Evolutionary conservation across 352 stramenopile species (phyloP), one percentile per base, ranked within the genome.

Genomic region (Pythium sukuiense): DNA sequence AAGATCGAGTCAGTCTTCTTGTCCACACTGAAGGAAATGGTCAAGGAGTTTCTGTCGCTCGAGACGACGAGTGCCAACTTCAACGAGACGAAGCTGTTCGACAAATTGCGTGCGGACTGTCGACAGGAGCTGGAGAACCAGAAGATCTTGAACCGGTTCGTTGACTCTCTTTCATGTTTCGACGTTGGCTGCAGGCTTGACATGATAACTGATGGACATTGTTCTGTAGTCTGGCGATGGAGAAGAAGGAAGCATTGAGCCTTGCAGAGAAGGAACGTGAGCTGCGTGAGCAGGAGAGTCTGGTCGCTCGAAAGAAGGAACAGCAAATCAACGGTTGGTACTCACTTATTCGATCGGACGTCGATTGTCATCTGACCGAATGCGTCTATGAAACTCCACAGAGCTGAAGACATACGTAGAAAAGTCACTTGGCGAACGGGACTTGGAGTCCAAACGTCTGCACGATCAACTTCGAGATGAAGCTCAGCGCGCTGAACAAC

Each of bases 81-180:
- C 41, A 83, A 74, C 39, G 69, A 74, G 12, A 82, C 79, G 45
- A 70, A 69, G 1, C 61, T 89, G 32, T 79, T 77, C 26, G 81
- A 90, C 20, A 81, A 77, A 37, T 65, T 95, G 24, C 83, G 76
- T 16, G 77, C 53, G 11, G 83, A 93, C 59, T 90, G 82, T 62
- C 80, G 72, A 59, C 53, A 68, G 35, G 71, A 75, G 3, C 69
- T 95, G 13, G 77, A 91, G 39, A 91, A 87, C 37, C 83, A 93
- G 56, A 95, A 92, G 54, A 67, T 80, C 53, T 71, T 92, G 9
- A 93, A 90, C 61, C 59, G 75, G 83, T 92, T 58, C 3, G 74
- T 67, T 48, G 24, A 48, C n/a, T 24, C 20, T 24, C 20, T 24
- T 24, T 24, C 20, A 24, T 24, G 20, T 24, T 24, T 24, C 20